A percentile compares a stretch with the other conserved stretches of the same genome.
These are phyloP conservation scores for Gynochthodes officinalis DNA, from an alignment of 257 asterid species.

Conservation along the genomic window DNA sequence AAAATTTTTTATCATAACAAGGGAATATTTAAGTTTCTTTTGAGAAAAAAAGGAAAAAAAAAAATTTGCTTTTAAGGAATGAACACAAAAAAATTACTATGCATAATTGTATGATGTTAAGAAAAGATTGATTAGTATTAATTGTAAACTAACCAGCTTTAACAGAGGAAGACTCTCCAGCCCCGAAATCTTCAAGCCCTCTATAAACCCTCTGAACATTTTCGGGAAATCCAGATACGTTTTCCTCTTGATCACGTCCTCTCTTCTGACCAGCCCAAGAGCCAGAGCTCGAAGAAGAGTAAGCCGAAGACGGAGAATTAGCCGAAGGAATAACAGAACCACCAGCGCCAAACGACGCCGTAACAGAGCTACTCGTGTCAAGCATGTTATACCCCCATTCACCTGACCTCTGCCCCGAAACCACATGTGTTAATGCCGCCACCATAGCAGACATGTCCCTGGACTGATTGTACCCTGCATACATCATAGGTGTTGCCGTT, in stretches of 20 bases:
- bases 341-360: conserved; percentile 28
- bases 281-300: conserved; percentile 71
- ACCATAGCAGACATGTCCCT: conserved; percentile 74
- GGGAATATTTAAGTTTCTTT: background rate
- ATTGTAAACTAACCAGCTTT: conserved; percentile 39
- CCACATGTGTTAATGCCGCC: conserved; percentile 57
- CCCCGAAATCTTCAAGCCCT: conserved; percentile 25
- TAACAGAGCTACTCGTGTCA: conserved; percentile 23
- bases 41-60: background rate
- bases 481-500: conserved; percentile 31
- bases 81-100: too few relatives aligned
- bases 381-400: conserved; percentile 24
- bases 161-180: conserved; percentile 46
- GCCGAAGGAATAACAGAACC: conserved; percentile 28
- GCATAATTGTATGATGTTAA: too few relatives aligned
- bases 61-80: background rate
- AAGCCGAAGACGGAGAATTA: conserved; percentile 53
- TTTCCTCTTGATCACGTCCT: conserved; percentile 55
- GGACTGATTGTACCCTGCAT: conserved; percentile 33
- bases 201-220: conserved; percentile 27
- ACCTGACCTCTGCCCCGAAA: conserved; percentile 43
- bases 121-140: background rate
- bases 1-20: background rate
- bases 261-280: conserved; percentile 75
- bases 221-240: conserved; percentile 28